A percentile compares a stretch with the other conserved stretches of the same genome.
Evolutionary conservation across 208 protist genomes (phyloP).

Genomic region (Acanthamoeba triangularis): DNA sequence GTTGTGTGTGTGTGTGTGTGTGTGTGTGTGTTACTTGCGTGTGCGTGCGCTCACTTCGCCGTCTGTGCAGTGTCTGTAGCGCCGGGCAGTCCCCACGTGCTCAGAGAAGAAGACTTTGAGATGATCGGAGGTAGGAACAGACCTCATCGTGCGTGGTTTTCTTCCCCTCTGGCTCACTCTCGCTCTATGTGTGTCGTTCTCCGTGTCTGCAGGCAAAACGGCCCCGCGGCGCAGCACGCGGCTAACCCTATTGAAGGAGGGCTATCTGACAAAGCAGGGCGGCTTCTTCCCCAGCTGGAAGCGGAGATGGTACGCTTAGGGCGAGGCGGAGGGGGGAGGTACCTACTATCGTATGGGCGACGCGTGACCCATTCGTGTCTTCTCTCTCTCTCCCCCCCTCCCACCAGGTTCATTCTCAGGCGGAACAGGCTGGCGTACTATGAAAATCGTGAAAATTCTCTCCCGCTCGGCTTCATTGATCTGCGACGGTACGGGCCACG

Average conservation of each 20-base stretch:
- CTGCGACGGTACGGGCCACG: background rate
- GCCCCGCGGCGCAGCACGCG: background rate
- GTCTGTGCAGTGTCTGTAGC: background rate
- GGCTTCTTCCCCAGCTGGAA: constrained; percentile 17
- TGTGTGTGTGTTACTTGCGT: too few species aligned
- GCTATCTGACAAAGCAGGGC: constrained; percentile 25
- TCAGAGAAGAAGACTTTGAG: constrained; percentile 22
- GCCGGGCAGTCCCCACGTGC: background rate
- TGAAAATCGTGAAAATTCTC: background rate
- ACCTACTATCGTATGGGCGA: background rate
- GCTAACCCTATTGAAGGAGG: background rate
- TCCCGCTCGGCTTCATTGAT: background rate
- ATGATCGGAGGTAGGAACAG: background rate
- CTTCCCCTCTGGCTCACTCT: background rate
- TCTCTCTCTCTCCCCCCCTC: too few species aligned
- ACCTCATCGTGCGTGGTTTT: too few species aligned
- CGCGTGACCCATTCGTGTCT: background rate
- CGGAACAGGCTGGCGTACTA: background rate
- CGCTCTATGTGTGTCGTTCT: background rate
- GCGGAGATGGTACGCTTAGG: background rate
- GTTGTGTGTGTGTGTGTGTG: background rate
- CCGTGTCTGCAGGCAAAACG: background rate
- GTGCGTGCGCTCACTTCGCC: too few species aligned
- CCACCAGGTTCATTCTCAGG: background rate
- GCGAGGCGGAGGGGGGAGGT: too few species aligned